Conservation (phyloP, 208 protist species). For the Trichomonas gallinae region DNA sequence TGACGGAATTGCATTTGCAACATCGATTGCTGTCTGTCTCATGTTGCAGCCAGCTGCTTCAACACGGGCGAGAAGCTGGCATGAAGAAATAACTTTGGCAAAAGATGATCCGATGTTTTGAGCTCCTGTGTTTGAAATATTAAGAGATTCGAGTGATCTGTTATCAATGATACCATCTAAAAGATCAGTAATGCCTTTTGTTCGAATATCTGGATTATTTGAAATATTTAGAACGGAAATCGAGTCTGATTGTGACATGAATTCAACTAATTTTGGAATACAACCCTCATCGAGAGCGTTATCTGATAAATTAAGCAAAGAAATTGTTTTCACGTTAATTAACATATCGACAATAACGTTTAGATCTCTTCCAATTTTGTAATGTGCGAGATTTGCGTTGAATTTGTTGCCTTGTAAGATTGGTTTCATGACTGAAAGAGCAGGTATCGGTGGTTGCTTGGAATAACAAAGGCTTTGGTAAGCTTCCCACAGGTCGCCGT, state of each 20-base stretch:
- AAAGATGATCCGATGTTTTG: not conserved
- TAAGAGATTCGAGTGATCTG: not conserved
- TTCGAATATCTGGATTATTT: not conserved
- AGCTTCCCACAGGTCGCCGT: not conserved
- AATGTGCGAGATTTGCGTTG: not conserved
- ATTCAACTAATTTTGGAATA: not conserved
- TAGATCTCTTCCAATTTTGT: not conserved
- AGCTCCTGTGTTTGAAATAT: not conserved
- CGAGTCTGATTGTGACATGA: not conserved
- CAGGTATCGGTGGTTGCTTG: not conserved
- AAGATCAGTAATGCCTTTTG: not conserved
- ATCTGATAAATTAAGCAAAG: not conserved
- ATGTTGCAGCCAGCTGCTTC: not conserved
- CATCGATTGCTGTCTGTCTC: not conserved
- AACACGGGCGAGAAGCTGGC: not conserved
- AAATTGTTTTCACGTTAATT: not conserved
- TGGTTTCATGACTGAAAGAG: constrained; percentile 5
- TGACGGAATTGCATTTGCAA: not conserved
- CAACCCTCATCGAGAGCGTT: not conserved
- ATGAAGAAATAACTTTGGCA: not conserved
- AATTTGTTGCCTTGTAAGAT: not conserved
- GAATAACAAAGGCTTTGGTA: not conserved
- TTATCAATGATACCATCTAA: not conserved
- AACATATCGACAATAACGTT: not conserved
- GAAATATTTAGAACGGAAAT: not conserved